Conservation (phyloP, 2,329 filamentous ascomycete species). For the Fusarium ambrosium region DNA sequence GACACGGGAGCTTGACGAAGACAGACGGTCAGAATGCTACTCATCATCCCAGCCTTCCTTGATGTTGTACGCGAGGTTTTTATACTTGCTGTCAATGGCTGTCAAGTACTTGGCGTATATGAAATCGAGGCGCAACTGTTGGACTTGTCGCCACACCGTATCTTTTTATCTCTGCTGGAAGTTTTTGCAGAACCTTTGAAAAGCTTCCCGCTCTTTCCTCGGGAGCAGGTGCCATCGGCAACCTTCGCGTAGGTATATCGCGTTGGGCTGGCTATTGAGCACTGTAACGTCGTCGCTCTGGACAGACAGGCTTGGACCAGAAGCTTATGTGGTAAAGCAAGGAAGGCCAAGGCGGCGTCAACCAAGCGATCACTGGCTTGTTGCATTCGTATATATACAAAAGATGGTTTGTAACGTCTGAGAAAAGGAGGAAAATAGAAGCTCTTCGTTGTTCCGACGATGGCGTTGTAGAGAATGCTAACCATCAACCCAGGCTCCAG, state of each 20-base stretch:
- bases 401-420: neutral
- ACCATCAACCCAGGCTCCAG: too few species aligned
- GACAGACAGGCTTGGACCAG: neutral
- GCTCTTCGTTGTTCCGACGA: neutral
- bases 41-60: neutral
- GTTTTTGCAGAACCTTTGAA: too few species aligned
- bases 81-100: neutral
- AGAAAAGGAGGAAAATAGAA: neutral
- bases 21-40: neutral
- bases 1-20: too few species aligned
- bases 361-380: neutral
- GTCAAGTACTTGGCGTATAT: neutral
- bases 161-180: too few species aligned
- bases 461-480: neutral
- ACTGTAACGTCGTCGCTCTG: too few species aligned
- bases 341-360: neutral
- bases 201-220: too few species aligned
- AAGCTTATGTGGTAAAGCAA: neutral
- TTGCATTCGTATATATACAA: neutral
- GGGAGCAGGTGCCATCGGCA: too few species aligned
- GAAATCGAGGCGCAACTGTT: neutral
- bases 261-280: too few species aligned
- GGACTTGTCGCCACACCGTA: too few species aligned
- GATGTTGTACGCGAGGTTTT: neutral
- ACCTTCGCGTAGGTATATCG: too few species aligned